Base-by-base conservation (phyloP, 2,329 filamentous ascomycete genomes). In the Hymenoscyphus repandus region DNA sequence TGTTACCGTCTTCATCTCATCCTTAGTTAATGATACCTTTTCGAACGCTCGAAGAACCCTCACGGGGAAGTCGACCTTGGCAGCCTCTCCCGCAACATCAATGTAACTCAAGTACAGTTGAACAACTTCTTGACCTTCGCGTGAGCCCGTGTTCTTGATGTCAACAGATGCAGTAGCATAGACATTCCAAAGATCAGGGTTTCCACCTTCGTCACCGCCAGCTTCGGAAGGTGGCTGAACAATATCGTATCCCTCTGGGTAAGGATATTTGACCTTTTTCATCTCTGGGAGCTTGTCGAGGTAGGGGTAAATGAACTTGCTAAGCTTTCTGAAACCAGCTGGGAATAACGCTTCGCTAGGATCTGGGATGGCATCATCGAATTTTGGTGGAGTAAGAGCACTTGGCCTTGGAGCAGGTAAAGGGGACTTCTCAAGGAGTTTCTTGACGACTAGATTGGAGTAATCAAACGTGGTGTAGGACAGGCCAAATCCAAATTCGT, bases 401-500 rank as follows among this genome's bases (percentile, higher is more conserved):
- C 74, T 73, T 38, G 63, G 62, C 22, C 66, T 61, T 32, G 60
- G 51, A 31, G 64, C 51, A 5, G 68, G 66, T 13, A 69, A 59
- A 22, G 58, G 46, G 4, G 67, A 63, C 50, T 67, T 68, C 12
- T 54, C 43, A 17, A 61, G 52, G 56, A 78, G 76, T 3, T 66
- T 56, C 38, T 71, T 71, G 36, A 78, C 57, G 13, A 67, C 57
- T 31, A 70, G 66, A 18, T 77, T 73, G 1, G 75, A 73, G 31
- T 83, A 73, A 10, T 76, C 70, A 64, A 82, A 89, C 1, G 69
- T 76, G 3, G 79, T 85, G 69, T 87, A 87, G 2, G 78, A 83
- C 1, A 96, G 76, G 0, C 91, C 92, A 53, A 83, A 91, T 0
- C 92, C 91, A 61, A 96, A 96, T 42, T 89, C 86, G 64, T 85